Conservation (phyloP, 176 grass and related monocot genomes). For the Cenchrus americanus region DNA sequence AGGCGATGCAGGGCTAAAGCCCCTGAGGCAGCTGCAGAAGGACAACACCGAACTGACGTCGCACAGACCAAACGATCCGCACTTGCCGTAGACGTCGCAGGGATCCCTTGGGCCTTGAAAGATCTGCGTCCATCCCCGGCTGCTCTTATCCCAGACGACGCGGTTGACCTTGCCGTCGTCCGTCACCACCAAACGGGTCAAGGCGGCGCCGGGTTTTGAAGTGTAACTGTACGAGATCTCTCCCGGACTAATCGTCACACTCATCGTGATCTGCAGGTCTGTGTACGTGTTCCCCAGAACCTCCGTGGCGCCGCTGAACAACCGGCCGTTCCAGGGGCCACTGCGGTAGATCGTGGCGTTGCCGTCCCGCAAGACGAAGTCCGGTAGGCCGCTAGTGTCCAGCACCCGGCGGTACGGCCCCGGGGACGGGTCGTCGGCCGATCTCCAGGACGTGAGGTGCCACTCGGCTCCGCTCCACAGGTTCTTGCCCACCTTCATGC, state of each 20-base stretch:
- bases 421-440: slow-evolving; percentile 39
- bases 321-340: slow-evolving; percentile 39
- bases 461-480: slow-evolving; percentile 37
- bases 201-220: background rate
- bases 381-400: slow-evolving; percentile 34
- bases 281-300: background rate
- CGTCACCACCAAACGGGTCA: slow-evolving; percentile 37
- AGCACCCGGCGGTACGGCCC: slow-evolving; percentile 33
- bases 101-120: slow-evolving; percentile 11
- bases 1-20: slow-evolving; percentile 41
- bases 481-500: slow-evolving; percentile 38
- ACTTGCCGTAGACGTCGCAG: slow-evolving; percentile 47
- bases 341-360: slow-evolving; percentile 7
- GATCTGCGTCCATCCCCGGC: background rate
- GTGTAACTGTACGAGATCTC: slow-evolving; percentile 31
- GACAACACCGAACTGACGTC: slow-evolving; percentile 5
- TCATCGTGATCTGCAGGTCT: background rate
- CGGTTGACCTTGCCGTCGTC: slow-evolving; percentile 31
- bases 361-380: background rate
- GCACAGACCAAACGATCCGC: slow-evolving; percentile 56
- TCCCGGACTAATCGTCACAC: slow-evolving; percentile 8
- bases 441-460: slow-evolving; percentile 35
- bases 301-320: slow-evolving; percentile 59
- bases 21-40: slow-evolving; percentile 48
- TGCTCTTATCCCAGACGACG: slow-evolving; percentile 30